phyloP scores from a whole-genome alignment of 805 yeast species.

The Barnettozyma californica region DNA sequence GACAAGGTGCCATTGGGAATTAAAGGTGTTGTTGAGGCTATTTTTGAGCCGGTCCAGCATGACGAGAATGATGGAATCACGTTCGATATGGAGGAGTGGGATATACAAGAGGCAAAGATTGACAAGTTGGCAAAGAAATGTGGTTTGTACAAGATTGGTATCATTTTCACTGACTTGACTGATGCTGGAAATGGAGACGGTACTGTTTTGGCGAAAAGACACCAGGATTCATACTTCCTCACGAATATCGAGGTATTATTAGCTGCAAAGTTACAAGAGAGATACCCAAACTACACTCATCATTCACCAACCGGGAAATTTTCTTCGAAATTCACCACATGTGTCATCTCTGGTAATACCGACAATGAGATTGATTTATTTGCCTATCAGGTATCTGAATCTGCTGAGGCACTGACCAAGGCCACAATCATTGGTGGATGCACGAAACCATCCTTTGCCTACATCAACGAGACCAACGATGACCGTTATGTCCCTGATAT shows the following conservation, averaged over 20 bases:
- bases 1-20: slow-evolving; percentile 88
- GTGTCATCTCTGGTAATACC: slow-evolving; percentile 86
- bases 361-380: slow-evolving; percentile 86
- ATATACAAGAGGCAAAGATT: slow-evolving; percentile 39
- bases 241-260: slow-evolving; percentile 82
- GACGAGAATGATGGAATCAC: slow-evolving; percentile 85
- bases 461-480: slow-evolving; percentile 66
- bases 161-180: slow-evolving; percentile 82
- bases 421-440: slow-evolving; percentile 86
- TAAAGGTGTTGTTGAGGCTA: slow-evolving; percentile 89
- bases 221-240: slow-evolving; percentile 83
- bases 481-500: slow-evolving; percentile 92
- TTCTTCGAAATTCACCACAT: slow-evolving; percentile 89
- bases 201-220: slow-evolving; percentile 86
- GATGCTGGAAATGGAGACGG: slow-evolving; percentile 89
- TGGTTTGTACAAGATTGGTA: slow-evolving; percentile 72
- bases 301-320: slow-evolving; percentile 59
- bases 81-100: slow-evolving; percentile 47
- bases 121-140: slow-evolving; percentile 49
- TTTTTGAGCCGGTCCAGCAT: slow-evolving; percentile 87
- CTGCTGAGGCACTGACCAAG: slow-evolving; percentile 80
- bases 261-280: slow-evolving; percentile 74
- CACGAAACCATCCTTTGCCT: slow-evolving; percentile 84
- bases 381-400: slow-evolving; percentile 82
- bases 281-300: slow-evolving; percentile 56